Evolutionary conservation across 176 grass and related monocot species (phyloP).

Genomic region (Elaeis guineensis): DNA sequence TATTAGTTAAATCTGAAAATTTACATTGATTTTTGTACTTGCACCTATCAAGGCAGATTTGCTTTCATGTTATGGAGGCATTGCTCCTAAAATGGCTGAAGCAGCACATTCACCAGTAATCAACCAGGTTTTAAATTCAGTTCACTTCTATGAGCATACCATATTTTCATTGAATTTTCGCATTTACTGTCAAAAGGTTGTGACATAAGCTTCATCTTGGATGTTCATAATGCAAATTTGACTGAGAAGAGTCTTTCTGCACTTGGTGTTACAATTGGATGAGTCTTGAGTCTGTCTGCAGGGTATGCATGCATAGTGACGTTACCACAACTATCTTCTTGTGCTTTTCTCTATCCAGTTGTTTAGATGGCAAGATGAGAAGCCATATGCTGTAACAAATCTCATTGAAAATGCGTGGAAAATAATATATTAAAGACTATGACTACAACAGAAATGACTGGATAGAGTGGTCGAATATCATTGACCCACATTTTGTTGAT

Average conservation of each 20-base stretch:
- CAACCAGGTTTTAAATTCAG: conserved; percentile 44
- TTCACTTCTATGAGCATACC: background rate
- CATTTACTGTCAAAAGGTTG: too few species aligned
- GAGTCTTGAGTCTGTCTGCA: conserved; percentile 32
- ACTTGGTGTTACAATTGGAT: conserved; percentile 78
- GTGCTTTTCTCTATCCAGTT: too few species aligned
- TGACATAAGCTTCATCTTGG: conserved; percentile 21
- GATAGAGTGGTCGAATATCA: too few species aligned
- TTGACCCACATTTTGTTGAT: too few species aligned
- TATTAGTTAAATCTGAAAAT: conserved; percentile 2
- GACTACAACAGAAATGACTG: too few species aligned
- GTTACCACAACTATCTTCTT: too few species aligned
- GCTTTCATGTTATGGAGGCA: conserved; percentile 68
- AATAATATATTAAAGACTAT: too few species aligned
- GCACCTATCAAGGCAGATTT: conserved; percentile 63
- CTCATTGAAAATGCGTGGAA: too few species aligned
- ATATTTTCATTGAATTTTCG: too few species aligned
- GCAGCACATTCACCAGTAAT: conserved; percentile 84
- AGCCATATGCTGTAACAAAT: too few species aligned
- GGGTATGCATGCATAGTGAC: too few species aligned
- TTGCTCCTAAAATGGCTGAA: conserved; percentile 65
- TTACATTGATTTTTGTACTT: background rate
- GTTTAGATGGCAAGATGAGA: too few species aligned
- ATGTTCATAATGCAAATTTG: conserved; percentile 70
- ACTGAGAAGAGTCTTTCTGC: conserved; percentile 67